Evolutionary conservation across 768 basidiomycete species (phyloP), one percentile per base, ranked within the genome.

Genomic region (Pluteus cervinus): DNA sequence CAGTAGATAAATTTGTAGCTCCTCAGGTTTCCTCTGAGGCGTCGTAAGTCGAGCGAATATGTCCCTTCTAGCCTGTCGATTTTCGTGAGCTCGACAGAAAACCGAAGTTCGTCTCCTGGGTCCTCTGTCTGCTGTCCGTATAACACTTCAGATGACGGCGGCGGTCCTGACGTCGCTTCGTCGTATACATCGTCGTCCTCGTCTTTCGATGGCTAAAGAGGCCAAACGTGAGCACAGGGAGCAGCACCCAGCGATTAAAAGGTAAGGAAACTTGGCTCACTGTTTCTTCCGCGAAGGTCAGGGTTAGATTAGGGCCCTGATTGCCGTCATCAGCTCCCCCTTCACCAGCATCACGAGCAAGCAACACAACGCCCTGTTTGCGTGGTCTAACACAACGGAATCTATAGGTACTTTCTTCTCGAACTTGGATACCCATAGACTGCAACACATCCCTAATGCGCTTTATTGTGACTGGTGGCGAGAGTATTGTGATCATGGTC

Each of bases 21-120:
- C 57, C 81, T 72, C 48, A 92, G 60, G 54, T 83, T 84, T 8
- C 93, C 93, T 60, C 86, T 89, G 55, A 94, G 56, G 38, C 93
- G 69, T 45, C 92, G 73, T 51, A 96, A 83, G 57, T 96, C 92
- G 35, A 97, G 68, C 57, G 81, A 82, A 53, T 86, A 91, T 22
- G 89, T 86, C 43, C 80, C 83, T 41, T 81, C 79, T 40, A 97
- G 69, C 39, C 86, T 79, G 48, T 82, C 81, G 41, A 98, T 67
- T 45, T 80, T 70, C 15, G 93, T 96, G 28, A 98, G 64, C 65
- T 98, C 94, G 41, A 96, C 80, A 4, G 82, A 86, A 64, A 97
- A 94, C 40, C 86, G 79, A 40, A 98, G 87, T 70, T 97, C 93
- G 50, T 87, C 93, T 24, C 83, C 85, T 24, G 76, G 69, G 51